Base-by-base conservation (phyloP, 345 rosid species). In the Euclidium syriacum region DNA sequence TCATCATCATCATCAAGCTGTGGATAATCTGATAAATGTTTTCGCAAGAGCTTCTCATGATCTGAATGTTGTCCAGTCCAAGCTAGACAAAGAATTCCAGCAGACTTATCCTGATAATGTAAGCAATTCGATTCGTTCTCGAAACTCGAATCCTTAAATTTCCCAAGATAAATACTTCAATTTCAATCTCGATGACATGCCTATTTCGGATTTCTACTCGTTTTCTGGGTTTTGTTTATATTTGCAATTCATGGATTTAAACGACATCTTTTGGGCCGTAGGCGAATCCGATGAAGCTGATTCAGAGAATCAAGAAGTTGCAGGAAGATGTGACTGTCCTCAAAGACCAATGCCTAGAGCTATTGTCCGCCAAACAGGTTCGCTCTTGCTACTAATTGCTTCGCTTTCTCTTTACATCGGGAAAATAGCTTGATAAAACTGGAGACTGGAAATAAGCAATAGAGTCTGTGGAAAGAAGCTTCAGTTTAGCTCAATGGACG, bases 341-440 rank as follows among this genome's bases (percentile, higher is more conserved):
- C 60, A 83, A 81, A 70, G 85, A 83, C 56, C 94, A 89, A 56
- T 92, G 96, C 76, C 84, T 80, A 4, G 85, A 85, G 62, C 95
- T 92, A 46, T 78, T 92, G 18, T 80, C 86, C 0, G 95, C 95
- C 50, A 92, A 92, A 58, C 96, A 91, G 95, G 98, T 91, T 40
- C 18, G 12, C 61, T 18, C 30, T 48, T 57, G 38, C 24, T 22
- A 22, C n/a, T n/a, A n/a, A n/a, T n/a, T n/a, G n/a, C n/a, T n/a
- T n/a, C 30, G 8, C 39, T 10, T 16, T 10, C 25, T 17, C 40
- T 30, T 16, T n/a, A n/a, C n/a, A n/a, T 40, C 29, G 18, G 6
- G 32, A 11, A 50, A n/a, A 17, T 9, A 2, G 38, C 58, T 35
- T 7, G 34, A 7, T 44, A 9, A 20, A 14, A 19, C 39, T 10